Base-by-base conservation (phyloP, 2,329 filamentous ascomycete genomes). In the Aureobasidium lini region DNA sequence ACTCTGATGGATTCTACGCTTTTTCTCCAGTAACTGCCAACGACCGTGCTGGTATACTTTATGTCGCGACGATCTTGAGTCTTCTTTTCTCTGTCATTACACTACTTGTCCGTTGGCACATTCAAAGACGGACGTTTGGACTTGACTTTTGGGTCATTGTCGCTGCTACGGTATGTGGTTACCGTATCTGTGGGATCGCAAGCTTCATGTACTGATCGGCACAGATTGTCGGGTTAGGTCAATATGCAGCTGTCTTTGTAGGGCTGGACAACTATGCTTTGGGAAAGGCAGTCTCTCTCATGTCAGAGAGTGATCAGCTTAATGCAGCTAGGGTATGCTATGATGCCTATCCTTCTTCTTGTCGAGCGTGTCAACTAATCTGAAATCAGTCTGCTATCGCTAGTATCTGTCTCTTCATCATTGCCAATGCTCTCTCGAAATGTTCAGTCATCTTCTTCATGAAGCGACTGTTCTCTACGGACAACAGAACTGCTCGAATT, bases 391-490 rank as follows among this genome's bases (percentile, higher is more conserved):
- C 64, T 4, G 66, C 67, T 6, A 64, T 69, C 48, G 64, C 65
- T 11, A 65, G 65, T 28, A 62, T 66, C 39, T 62, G 68, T 15
- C 60, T 70, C 29, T 65, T 69, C 57, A 65, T 71, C 31, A 23
- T 65, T 10, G 53, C 65, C 7, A 50, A 69, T 16, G 64, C 61
- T 13, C 60, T 68, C 32, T 65, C 68, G 29, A 71, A 71, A 61
- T 60, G 62, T 59, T 68, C 67, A 18, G 66, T 71, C 53, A 63
- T 69, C 10, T 63, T 65, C 28, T 66, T 71, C 31, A 66, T 71
- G 63, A 67, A 66, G 48, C 64, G 69, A 7, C 62, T 71, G 15
- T 68, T 70, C 57, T 66, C 67, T 16, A 64, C 63, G 9, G 66
- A 70, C 15, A 62, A 62, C 43, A 63, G 62, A 28, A 50, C 37